Conservation (phyloP, 495 filamentous ascomycete genomes). For the Cercophora scortea region DNA sequence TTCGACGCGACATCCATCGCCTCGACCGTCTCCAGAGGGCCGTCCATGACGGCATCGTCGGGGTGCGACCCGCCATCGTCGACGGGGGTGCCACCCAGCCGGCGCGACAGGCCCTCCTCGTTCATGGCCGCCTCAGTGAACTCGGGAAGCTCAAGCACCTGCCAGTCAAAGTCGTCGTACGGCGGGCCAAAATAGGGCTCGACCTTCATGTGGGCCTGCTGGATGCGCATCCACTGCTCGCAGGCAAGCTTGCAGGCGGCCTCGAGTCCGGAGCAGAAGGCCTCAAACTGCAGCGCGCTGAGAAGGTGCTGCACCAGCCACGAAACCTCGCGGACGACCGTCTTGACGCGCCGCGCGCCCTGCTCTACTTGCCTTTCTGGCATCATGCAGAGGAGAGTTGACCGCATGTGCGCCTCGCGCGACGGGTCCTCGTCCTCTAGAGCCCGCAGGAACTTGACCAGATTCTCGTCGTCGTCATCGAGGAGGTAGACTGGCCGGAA, state of each 20-base stretch:
- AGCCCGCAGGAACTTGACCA: constrained; percentile 23
- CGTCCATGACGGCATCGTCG: constrained; percentile 1
- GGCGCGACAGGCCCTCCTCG: background rate
- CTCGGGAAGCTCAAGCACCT: constrained; percentile 28
- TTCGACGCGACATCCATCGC: background rate
- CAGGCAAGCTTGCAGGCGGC: constrained; percentile 23
- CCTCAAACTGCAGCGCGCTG: constrained; percentile 24
- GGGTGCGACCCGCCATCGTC: constrained; percentile 1
- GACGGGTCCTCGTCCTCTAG: constrained; percentile 27
- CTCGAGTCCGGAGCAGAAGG: constrained; percentile 25
- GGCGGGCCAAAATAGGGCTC: constrained; percentile 32
- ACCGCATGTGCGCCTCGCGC: constrained; percentile 24
- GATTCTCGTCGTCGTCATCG: constrained; percentile 24
- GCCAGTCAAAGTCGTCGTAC: constrained; percentile 34
- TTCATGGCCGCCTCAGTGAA: constrained; percentile 15
- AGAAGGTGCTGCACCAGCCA: constrained; percentile 31
- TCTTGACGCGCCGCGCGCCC: constrained; percentile 24
- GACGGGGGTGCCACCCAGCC: background rate
- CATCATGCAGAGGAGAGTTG: constrained; percentile 21
- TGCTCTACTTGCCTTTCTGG: constrained; percentile 23
- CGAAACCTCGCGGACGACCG: constrained; percentile 27
- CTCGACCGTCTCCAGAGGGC: constrained; percentile 16
- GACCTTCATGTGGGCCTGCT: constrained; percentile 26
- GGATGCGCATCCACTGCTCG: constrained; percentile 30
- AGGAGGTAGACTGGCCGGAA: constrained; percentile 30